Evolutionary conservation across 2,329 filamentous ascomycete species (phyloP).

Genomic region (Hymenoscyphus fructigenus): DNA sequence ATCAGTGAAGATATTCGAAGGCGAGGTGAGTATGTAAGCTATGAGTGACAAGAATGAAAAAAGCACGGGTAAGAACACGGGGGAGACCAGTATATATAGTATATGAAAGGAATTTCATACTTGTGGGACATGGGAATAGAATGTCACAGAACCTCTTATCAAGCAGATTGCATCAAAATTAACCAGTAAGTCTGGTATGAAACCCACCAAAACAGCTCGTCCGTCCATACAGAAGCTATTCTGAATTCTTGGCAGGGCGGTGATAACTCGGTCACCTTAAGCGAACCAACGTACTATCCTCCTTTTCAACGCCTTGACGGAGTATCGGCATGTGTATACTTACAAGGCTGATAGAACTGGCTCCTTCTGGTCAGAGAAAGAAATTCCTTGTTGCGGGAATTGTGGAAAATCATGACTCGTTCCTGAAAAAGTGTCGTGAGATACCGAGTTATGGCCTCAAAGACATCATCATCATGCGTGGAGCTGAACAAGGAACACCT

Average conservation of each 20-base stretch:
- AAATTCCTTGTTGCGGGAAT: background rate
- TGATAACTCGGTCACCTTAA: conserved; percentile 24
- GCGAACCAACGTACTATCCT: conserved; percentile 3
- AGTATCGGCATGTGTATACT: conserved; percentile 10
- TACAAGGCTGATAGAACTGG: background rate
- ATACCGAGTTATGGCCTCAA: conserved; percentile 2
- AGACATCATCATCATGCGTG: conserved; percentile 5
- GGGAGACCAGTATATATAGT: background rate
- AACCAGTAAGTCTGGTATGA: background rate
- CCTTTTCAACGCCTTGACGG: conserved; percentile 12
- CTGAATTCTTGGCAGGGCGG: conserved; percentile 24
- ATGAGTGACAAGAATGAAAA: background rate
- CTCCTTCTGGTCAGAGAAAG: background rate
- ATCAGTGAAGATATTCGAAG: background rate
- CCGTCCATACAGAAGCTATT: conserved; percentile 19
- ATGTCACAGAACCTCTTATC: conserved; percentile 1
- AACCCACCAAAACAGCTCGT: conserved; percentile 12
- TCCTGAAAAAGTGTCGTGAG: background rate
- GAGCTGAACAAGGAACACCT: background rate
- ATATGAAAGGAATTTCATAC: background rate
- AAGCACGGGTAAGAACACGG: background rate
- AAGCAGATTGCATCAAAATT: conserved; percentile 3
- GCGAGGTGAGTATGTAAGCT: background rate
- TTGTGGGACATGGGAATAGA: conserved; percentile 4
- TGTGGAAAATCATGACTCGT: background rate